phyloP scores from a whole-genome alignment of 2,329 filamentous ascomycete species.

The Calonectria montana region DNA sequence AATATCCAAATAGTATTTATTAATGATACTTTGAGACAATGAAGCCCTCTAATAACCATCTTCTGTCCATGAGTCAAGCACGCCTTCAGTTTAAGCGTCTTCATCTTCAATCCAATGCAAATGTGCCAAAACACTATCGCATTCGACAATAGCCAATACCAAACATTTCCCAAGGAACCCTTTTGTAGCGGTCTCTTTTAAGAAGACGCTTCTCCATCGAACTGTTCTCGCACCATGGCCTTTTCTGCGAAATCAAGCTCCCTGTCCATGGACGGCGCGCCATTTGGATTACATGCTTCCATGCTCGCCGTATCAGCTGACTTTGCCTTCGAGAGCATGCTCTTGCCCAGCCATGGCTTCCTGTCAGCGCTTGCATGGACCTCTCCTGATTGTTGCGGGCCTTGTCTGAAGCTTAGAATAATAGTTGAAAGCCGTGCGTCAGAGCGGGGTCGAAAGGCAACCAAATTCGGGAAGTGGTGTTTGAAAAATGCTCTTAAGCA shows the following conservation, averaged over 20 bases:
- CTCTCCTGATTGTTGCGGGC: not conserved
- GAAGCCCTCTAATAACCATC: no score
- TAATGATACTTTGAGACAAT: no score
- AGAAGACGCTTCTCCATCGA: not conserved
- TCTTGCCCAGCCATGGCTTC: not conserved
- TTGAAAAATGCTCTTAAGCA: conserved; percentile 11
- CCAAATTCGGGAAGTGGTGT: not conserved
- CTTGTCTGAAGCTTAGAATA: conserved; percentile 1
- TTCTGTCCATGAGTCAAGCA: no score
- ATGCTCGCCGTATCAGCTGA: not conserved
- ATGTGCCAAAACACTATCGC: no score
- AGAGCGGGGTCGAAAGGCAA: not conserved
- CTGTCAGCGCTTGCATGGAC: not conserved
- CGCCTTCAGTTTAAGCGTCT: no score
- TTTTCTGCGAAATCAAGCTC: not conserved
- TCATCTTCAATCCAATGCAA: no score
- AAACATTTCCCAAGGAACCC: no score
- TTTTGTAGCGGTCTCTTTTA: not conserved
- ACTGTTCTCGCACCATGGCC: not conserved
- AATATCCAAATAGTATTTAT: no score
- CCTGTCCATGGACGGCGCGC: not conserved
- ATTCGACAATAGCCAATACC: no score
- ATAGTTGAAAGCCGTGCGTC: not conserved
- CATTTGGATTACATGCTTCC: not conserved
- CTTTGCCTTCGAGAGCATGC: not conserved